phyloP scores from a whole-genome alignment of 768 basidiomycete genomes.

The Harrya chromipes region DNA sequence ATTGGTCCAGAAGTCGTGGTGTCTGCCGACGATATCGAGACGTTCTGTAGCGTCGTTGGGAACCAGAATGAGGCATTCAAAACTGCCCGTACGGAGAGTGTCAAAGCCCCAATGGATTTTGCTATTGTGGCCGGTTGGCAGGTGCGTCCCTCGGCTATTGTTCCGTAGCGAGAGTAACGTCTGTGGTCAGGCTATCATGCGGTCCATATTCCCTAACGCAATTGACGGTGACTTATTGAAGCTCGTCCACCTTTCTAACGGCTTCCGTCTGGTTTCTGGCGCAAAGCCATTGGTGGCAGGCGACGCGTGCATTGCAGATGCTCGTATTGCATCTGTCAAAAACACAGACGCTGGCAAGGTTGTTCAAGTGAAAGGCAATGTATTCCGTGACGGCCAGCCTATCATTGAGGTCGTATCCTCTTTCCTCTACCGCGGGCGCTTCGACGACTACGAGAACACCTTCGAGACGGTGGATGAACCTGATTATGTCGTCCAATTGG shows the following conservation, averaged over 20 bases:
- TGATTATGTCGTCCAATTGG: constrained; percentile 77
- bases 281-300: constrained; percentile 75
- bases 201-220: constrained; percentile 87
- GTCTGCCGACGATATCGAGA: constrained; percentile 71
- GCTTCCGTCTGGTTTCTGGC: constrained; percentile 85
- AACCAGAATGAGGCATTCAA: constrained; percentile 93
- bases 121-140: constrained; percentile 99
- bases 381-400: constrained; percentile 70
- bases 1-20: constrained; percentile 84
- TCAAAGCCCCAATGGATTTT: constrained; percentile 97
- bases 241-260: constrained; percentile 96
- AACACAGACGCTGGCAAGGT: constrained; percentile 92
- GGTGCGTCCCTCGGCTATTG: constrained; percentile 46
- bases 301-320: constrained; percentile 87
- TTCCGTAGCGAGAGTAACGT: constrained; percentile 4
- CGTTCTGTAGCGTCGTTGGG: constrained; percentile 90
- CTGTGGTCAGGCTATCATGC: constrained; percentile 89
- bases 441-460: constrained; percentile 92
- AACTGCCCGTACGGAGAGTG: constrained; percentile 56
- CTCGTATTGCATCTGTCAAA: constrained; percentile 82
- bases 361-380: constrained; percentile 84
- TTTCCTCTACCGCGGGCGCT: constrained; percentile 96
- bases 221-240: constrained; percentile 95
- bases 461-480: constrained; percentile 91
- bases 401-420: constrained; percentile 93